Percentiles rank a stretch among this genome's conserved stretches.
Evolutionary conservation across 768 basidiomycete genomes (phyloP).

Genomic region (Rhizopogon salebrosus): DNA sequence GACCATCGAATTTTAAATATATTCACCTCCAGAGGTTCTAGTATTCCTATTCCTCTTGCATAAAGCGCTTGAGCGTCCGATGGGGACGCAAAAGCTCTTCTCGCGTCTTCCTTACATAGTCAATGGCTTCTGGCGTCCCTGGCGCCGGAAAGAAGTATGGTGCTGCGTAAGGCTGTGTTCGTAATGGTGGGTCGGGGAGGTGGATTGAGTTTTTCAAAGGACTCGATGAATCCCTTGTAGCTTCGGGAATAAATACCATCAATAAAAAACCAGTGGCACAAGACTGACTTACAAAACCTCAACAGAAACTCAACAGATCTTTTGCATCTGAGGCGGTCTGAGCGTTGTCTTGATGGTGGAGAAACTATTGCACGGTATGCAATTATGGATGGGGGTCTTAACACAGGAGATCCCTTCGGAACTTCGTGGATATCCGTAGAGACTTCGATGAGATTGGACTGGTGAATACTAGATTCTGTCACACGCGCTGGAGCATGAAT

Average conservation of each 20-base stretch:
- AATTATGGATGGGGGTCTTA: neutral
- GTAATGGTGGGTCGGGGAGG: constrained; percentile 17
- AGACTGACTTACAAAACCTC: neutral
- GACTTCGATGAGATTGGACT: neutral
- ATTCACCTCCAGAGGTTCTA: neutral
- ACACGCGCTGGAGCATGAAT: neutral
- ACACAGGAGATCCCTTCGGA: neutral
- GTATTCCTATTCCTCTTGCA: neutral
- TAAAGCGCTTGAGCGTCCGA: neutral
- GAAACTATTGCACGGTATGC: neutral
- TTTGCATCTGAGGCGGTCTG: neutral
- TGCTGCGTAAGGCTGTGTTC: constrained; percentile 59
- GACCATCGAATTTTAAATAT: neutral
- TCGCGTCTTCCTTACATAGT: constrained; percentile 23
- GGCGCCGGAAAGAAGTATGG: constrained; percentile 59
- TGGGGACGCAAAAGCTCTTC: constrained; percentile 11
- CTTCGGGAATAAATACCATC: neutral
- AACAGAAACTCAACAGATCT: neutral
- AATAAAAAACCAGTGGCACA: neutral
- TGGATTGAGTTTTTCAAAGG: neutral
- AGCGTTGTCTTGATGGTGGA: neutral
- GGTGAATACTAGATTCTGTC: neutral
- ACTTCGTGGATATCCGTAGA: neutral
- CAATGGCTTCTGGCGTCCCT: constrained; percentile 28
- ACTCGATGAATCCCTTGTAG: neutral